These are phyloP conservation scores for Vicia faba DNA, from an alignment of 306 rosid genomes.

Conservation along the genomic window DNA sequence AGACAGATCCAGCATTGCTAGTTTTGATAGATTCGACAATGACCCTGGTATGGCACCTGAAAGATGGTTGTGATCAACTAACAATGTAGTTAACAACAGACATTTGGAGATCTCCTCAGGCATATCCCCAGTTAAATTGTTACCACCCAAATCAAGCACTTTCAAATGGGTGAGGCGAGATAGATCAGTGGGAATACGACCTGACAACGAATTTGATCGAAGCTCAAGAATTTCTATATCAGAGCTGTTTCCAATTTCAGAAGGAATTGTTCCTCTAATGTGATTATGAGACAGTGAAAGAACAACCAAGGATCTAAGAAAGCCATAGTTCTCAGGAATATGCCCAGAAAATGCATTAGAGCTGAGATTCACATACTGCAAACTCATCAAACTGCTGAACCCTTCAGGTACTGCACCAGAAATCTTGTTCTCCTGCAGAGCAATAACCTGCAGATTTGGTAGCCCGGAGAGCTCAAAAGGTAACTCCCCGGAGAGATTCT, in stretches of 20 bases:
- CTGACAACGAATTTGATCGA: constrained; percentile 58
- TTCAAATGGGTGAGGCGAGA: constrained; percentile 60
- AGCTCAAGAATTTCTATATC: constrained; percentile 64
- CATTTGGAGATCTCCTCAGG: constrained; percentile 77
- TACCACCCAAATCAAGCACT: constrained; percentile 71
- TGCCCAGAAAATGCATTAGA: constrained; percentile 71
- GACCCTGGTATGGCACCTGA: constrained; percentile 72
- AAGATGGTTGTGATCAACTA: constrained; percentile 62
- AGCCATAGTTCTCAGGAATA: constrained; percentile 80
- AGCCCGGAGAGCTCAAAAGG: constrained; percentile 88
- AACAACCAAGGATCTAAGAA: constrained; percentile 65
- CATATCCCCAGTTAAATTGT: constrained; percentile 71
- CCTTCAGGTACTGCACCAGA: constrained; percentile 90
- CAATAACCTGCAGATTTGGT: constrained; percentile 79
- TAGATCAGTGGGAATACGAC: constrained; percentile 65
- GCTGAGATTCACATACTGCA: constrained; percentile 72
- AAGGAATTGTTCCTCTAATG: constrained; percentile 64
- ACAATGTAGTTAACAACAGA: constrained; percentile 52
- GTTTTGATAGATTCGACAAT: constrained; percentile 54
- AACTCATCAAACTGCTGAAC: constrained; percentile 82
- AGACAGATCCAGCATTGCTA: constrained; percentile 72
- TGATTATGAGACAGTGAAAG: constrained; percentile 74
- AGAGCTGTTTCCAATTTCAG: constrained; percentile 80
- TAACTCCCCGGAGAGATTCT: constrained; percentile 79
- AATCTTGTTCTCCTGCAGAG: constrained; percentile 71